Conservation (phyloP, 1,284 basidiomycete genomes). For the Erythrobasidium hasegawianum region DNA sequence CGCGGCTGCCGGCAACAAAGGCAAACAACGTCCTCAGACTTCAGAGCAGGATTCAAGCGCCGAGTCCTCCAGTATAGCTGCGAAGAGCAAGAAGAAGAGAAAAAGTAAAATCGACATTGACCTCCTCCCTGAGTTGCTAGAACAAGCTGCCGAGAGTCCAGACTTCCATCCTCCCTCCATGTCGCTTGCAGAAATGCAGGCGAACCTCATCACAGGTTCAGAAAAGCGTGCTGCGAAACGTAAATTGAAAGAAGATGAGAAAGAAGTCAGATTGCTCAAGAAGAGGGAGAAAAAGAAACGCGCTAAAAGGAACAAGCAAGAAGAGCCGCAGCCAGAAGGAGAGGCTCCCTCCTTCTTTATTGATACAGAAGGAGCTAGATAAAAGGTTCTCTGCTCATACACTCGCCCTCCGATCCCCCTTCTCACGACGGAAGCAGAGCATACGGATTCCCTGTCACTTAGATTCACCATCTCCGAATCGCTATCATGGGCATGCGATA, state of each 20-base stretch:
- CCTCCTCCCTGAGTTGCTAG: not conserved
- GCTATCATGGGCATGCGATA: no score
- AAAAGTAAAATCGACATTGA: not conserved
- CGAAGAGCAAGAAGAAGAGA: not conserved
- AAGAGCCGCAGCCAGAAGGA: not conserved
- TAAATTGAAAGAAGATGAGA: not conserved
- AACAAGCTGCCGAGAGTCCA: not conserved
- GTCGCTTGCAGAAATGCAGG: not conserved
- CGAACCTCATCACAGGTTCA: not conserved
- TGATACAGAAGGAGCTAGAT: not conserved
- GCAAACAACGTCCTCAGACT: not conserved
- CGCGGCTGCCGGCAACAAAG: not conserved
- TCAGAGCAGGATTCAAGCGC: not conserved
- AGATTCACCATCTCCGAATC: no score
- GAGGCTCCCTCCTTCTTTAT: not conserved
- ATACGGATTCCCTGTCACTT: no score
- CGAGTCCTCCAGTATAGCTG: no score
- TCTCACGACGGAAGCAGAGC: no score
- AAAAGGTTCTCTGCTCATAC: no score
- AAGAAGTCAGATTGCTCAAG: not conserved
- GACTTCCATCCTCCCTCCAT: not conserved
- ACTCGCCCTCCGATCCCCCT: no score
- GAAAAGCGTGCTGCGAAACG: not conserved
- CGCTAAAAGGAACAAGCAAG: not conserved
- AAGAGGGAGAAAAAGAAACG: not conserved